These are phyloP conservation scores for Cutaneotrichosporon curvatum DNA, from an alignment of 1,284 basidiomycete species.

Conservation along the genomic window DNA sequence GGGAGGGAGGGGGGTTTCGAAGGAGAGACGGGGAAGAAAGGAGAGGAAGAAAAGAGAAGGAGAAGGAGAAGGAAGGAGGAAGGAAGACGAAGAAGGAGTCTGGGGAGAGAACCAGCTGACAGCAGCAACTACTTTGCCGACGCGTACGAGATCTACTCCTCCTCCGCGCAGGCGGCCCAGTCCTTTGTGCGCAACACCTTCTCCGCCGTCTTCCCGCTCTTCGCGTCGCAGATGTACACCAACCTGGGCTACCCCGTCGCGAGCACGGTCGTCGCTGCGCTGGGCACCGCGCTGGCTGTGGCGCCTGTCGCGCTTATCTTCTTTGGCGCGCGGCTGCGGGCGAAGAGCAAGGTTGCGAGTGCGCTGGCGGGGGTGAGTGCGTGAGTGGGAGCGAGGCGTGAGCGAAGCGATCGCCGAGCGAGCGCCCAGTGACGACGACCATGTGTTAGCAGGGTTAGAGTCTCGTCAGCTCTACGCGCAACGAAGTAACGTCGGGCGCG, in stretches of 20 bases:
- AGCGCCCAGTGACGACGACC: too few species aligned
- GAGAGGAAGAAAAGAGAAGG: too few species aligned
- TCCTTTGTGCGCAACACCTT: constrained; percentile 40
- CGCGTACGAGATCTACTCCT: constrained; percentile 43
- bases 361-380: constrained; percentile 24
- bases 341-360: constrained; percentile 38
- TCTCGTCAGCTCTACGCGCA: too few species aligned
- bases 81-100: too few species aligned
- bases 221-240: constrained; percentile 37
- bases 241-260: constrained; percentile 39
- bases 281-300: constrained; percentile 33
- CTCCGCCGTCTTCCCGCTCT: constrained; percentile 37
- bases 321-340: constrained; percentile 37
- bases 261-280: constrained; percentile 36
- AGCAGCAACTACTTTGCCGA: constrained; percentile 40
- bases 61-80: too few species aligned
- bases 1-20: too few species aligned
- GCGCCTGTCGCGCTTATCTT: constrained; percentile 40
- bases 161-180: constrained; percentile 45
- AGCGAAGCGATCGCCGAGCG: too few species aligned
- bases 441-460: too few species aligned
- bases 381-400: too few species aligned
- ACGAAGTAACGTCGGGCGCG: too few species aligned
- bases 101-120: not conserved
- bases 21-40: too few species aligned